Conservation (phyloP, 192 early-diverging fungal species). For the Gigaspora rosea region DNA sequence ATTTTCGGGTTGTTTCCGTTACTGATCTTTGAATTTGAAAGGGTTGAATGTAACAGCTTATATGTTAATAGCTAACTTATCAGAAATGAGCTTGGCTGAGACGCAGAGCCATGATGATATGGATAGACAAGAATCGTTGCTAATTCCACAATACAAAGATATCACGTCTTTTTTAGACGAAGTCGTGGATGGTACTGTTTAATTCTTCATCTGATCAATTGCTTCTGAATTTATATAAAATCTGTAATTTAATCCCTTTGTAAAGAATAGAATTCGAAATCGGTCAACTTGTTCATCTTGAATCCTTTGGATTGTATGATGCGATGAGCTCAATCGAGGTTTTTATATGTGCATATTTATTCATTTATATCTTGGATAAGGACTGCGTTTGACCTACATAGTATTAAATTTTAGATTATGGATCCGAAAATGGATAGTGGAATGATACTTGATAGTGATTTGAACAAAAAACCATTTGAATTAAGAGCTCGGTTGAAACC, state of each 20-base stretch:
- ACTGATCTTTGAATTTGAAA: too few species aligned
- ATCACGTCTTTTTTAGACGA: conserved; percentile 47
- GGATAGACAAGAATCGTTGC: too few species aligned
- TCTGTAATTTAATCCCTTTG: not conserved
- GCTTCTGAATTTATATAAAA: not conserved
- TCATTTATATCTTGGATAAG: not conserved
- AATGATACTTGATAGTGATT: conserved; percentile 51
- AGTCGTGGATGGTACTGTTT: conserved; percentile 39
- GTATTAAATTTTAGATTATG: conserved; percentile 49
- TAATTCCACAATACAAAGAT: conserved; percentile 35
- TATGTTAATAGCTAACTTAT: too few species aligned
- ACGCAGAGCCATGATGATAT: too few species aligned
- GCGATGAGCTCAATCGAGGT: conserved; percentile 66
- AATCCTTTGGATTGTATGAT: conserved; percentile 59
- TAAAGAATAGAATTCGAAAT: conserved; percentile 51
- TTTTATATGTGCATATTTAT: not conserved
- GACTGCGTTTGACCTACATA: too few species aligned
- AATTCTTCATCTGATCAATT: not conserved
- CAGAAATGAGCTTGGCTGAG: too few species aligned
- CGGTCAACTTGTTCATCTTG: conserved; percentile 58
- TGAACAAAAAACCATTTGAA: conserved; percentile 40
- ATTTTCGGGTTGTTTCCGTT: too few species aligned
- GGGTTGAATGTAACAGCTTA: too few species aligned
- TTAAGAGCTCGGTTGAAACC: conserved; percentile 38
- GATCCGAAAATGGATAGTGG: conserved; percentile 67